Base-by-base conservation (phyloP, 805 yeast species). In the Candida jianshihensis region DNA sequence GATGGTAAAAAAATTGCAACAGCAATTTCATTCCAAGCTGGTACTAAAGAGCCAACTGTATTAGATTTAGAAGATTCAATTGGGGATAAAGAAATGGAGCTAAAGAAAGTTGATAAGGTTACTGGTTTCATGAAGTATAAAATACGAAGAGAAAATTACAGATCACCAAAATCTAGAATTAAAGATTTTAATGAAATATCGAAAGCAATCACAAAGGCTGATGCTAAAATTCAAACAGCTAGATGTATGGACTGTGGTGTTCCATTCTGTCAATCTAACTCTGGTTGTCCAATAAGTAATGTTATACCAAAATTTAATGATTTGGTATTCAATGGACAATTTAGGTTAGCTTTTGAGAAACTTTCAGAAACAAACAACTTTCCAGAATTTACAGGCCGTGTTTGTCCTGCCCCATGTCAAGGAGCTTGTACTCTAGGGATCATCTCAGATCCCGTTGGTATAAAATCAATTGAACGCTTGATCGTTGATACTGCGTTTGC, bases 171-270 rank as follows among this genome's bases (percentile, higher is more conserved):
- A 55, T 61, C 75, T 19, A 78, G 98, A 63, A 70, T 87, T 38
- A 72, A 73, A 52, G 97, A 92, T 63, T 92, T 97, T 97, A 75
- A 81, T 46, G 97, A 90, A 64, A 72, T 90, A 59, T 78, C 94
- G 11, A 64, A 76, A 12, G 76, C 96, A 38, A 70, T 90, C 50
- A 69, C 87, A 39, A 83, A 85, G 63, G 88, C 83, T 35, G 97
- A 92, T 48, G 80, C 90, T 54, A 75, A 79, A 59, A 75, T 73
- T 59, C 97, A 90, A 68, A 85, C 97, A 40, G 96, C 97, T 13
- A 78, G 98, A 63, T 90, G 98, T 73, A 90, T 92, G 95, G 97
- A 90, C 65, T 90, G 98, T 71, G 98, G 98, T 70, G 94, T 92
- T 51, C 98, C 98, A 40, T 90, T 90, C 77, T 90, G 98, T 71